Conservation (phyloP, 139 green algal species). For the Limnomonas spitsbergensis region DNA sequence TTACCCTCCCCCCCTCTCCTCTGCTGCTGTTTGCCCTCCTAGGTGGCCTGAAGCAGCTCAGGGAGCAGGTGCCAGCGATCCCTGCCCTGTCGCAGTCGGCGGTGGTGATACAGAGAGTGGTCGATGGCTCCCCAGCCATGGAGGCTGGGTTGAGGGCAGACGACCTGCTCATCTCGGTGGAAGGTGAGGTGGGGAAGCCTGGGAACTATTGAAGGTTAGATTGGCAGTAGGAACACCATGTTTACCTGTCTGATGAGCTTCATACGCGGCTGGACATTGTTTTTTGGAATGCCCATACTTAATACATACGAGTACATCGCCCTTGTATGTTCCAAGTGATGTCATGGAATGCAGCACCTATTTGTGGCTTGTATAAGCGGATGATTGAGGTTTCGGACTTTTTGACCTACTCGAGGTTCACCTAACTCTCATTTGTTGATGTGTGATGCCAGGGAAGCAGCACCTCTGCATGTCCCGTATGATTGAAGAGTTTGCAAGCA, state of each 20-base stretch:
- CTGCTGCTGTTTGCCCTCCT: no score
- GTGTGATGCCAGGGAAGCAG: neutral
- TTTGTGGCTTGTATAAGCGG: neutral
- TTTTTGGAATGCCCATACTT: neutral
- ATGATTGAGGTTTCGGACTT: neutral
- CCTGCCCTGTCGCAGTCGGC: neutral
- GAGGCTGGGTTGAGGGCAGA: constrained; percentile 8
- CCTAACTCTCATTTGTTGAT: neutral
- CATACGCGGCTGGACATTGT: neutral
- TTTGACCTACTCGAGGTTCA: neutral
- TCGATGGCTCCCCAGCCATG: constrained; percentile 1
- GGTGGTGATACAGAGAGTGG: constrained; percentile 9
- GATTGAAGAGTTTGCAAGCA: neutral
- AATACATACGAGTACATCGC: neutral
- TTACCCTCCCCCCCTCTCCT: no score
- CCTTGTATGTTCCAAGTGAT: neutral
- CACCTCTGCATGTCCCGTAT: neutral
- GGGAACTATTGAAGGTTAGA: neutral
- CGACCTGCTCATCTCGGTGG: constrained; percentile 5
- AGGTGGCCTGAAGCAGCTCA: neutral
- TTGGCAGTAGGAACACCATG: neutral
- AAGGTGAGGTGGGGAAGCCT: neutral
- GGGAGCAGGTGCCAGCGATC: neutral
- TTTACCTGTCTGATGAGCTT: no score
- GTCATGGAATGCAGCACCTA: neutral